Percentiles rank a stretch among this genome's conserved stretches.
Conservation (phyloP, 2,329 filamentous ascomycete genomes). For the Aspergillus melleus region DNA sequence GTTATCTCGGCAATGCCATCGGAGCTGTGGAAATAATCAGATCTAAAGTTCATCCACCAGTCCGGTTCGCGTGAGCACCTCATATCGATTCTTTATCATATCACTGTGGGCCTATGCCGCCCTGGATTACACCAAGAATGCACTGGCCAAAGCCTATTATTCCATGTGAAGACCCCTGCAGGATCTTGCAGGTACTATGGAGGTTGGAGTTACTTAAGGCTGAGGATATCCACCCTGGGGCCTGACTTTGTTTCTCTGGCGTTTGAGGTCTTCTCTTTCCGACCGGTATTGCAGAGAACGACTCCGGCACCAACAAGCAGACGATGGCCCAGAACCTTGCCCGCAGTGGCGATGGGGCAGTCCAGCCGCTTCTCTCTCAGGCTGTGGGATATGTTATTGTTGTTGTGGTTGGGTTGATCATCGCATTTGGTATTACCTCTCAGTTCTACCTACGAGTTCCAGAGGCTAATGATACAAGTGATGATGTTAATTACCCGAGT, state of each 20-base stretch:
- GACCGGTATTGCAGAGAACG: not conserved
- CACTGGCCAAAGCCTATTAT: not conserved
- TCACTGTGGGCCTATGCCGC: conserved; percentile 10
- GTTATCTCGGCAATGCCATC: not conserved
- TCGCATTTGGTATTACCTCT: conserved; percentile 37
- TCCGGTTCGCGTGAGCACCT: conserved; percentile 7
- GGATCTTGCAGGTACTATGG: not conserved
- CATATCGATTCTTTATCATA: conserved; percentile 12
- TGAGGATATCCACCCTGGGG: not conserved
- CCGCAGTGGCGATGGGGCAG: conserved; percentile 19
- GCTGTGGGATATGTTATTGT: conserved; percentile 47
- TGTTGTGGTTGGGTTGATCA: conserved; percentile 42
- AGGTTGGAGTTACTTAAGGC: not conserved
- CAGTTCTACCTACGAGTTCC: not conserved
- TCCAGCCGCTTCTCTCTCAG: conserved; percentile 37
- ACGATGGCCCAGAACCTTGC: conserved; percentile 4
- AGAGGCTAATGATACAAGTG: conserved; percentile 21
- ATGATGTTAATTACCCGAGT: conserved; percentile 51
- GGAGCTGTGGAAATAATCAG: not conserved
- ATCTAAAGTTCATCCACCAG: not conserved
- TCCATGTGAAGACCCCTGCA: not conserved
- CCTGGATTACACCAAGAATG: not conserved
- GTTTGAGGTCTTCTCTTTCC: not conserved
- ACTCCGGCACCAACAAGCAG: not conserved
- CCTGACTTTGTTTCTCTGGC: too few relatives aligned